Evolutionary conservation across 208 protist genomes (phyloP).

Genomic region (Crithidia sp.): DNA sequence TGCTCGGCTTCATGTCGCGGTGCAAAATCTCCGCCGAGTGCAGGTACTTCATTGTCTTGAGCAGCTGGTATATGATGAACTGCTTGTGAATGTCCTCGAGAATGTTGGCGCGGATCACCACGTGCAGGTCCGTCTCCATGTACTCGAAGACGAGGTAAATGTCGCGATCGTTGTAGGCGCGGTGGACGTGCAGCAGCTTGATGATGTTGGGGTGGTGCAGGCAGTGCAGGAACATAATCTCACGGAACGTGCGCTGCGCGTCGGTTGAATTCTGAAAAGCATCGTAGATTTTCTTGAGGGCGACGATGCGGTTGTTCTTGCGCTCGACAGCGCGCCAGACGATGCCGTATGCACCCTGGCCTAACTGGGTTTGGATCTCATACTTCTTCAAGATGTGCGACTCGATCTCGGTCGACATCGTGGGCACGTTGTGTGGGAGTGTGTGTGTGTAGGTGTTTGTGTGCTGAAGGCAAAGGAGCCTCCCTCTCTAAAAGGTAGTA

Average conservation of each 20-base stretch:
- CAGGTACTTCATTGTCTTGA: constrained; percentile 97
- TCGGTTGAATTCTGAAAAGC: constrained; percentile 95
- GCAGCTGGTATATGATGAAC: constrained; percentile 97
- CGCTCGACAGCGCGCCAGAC: constrained; percentile 95
- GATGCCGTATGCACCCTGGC: constrained; percentile 96
- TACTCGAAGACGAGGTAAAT: constrained; percentile 99
- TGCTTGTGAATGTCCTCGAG: constrained; percentile 97
- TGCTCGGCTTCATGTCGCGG: constrained; percentile 95
- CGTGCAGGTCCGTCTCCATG: constrained; percentile 96
- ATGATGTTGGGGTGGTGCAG: constrained; percentile 98
- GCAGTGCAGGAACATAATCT: constrained; percentile 98
- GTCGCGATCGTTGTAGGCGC: constrained; percentile 97
- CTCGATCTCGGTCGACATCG: constrained; percentile 93
- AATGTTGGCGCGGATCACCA: constrained; percentile 97
- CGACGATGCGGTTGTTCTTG: constrained; percentile 90
- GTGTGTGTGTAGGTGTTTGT: too few relatives aligned
- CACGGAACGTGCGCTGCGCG: constrained; percentile 95
- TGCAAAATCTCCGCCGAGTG: constrained; percentile 93
- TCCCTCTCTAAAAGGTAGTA: too few relatives aligned
- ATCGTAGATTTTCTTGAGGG: constrained; percentile 98
- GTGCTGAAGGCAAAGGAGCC: not conserved
- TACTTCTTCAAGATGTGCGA: constrained; percentile 94
- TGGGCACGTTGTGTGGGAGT: too few relatives aligned
- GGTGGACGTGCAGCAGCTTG: constrained; percentile 96
- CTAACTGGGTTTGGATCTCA: constrained; percentile 94